Percentiles rank a stretch among this genome's conserved stretches.
Evolutionary conservation across 2,329 filamentous ascomycete genomes (phyloP).

Genomic region (Blastomyces gilchristii): DNA sequence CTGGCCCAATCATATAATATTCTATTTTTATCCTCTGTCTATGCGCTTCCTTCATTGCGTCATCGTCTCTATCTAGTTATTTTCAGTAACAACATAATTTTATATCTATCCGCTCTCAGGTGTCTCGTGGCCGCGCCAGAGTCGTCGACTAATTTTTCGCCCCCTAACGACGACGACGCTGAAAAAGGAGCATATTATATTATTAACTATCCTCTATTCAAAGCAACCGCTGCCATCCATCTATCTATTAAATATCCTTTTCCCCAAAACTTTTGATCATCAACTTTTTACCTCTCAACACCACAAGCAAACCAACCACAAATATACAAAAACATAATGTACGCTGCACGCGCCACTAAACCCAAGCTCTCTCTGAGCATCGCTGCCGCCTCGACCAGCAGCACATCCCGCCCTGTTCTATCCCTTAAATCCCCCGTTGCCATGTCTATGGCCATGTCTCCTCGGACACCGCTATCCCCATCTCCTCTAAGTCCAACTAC

Average conservation of each 20-base stretch:
- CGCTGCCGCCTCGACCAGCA: slow-evolving; percentile 26
- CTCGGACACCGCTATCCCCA: slow-evolving; percentile 37
- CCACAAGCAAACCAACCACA: slow-evolving; percentile 18
- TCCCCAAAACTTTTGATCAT: neutral
- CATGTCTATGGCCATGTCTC: slow-evolving; percentile 17
- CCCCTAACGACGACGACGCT: neutral
- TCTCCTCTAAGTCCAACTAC: slow-evolving; percentile 34
- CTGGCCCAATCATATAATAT: slow-evolving; percentile 7
- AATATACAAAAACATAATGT: slow-evolving; percentile 26
- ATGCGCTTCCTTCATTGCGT: neutral
- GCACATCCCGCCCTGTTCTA: slow-evolving; percentile 27
- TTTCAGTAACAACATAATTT: slow-evolving; percentile 2
- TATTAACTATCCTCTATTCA: neutral
- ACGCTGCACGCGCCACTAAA: slow-evolving; percentile 32
- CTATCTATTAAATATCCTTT: neutral
- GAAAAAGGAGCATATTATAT: neutral
- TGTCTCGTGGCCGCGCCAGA: slow-evolving; percentile 5
- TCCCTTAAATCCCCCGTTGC: slow-evolving; percentile 36
- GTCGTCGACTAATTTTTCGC: neutral
- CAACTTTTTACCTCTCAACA: neutral
- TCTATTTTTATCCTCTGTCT: slow-evolving; percentile 3
- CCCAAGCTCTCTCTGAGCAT: slow-evolving; percentile 41
- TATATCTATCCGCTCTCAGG: neutral
- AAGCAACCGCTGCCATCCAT: neutral
- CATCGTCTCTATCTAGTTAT: neutral